Evolutionary conservation across 179 eudicot genomes (phyloP), one percentile per base, ranked within the genome.

Genomic region (Drosera spatulata): DNA sequence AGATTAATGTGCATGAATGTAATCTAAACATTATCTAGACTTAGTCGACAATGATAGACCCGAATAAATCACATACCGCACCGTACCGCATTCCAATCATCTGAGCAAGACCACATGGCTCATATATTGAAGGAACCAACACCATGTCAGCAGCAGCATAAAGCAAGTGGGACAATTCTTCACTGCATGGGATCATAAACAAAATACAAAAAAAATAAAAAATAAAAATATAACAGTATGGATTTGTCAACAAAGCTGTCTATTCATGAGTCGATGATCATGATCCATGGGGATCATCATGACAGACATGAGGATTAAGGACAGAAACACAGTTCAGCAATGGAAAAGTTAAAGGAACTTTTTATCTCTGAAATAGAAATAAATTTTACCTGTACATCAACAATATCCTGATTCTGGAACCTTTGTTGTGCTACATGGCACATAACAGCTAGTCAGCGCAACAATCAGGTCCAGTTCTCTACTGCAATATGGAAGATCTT

Each of bases 41-140:
- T 46, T 46, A 6, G 10, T 7, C 2, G 50, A 46, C 10, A 46
- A 7, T 10, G 4, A 50, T 15, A 10, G 11, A 7, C 53, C 53
- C 11, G 13, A 45, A 10, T 50, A 50, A 50, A 8, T 14, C 58
- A 67, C 68, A 53, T 71, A 88, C 96, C 67, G 91, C 83, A 75
- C 96, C 96, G 66, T 88, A 88, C 53, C 95, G 88, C 96, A 88
- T 88, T 74, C 91, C 95, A 64, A 88, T 82, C 95, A 88, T 80
- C 72, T 86, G 96, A 63, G 95, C 81, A 60, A 89, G 95, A 61
- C 95, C 91, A 71, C 95, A 89, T 55, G 97, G 97, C 82, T 87
- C 97, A 58, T 82, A 89, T 62, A 89, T 75, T 58, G 95, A 89
- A 51, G 97, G 95, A 72, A 87, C 91, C 80, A 89, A 73, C 53